Evolutionary conservation across 78 protist species (phyloP), one percentile per base, ranked within the genome.

Genomic region (Speleostelium caveatum): DNA sequence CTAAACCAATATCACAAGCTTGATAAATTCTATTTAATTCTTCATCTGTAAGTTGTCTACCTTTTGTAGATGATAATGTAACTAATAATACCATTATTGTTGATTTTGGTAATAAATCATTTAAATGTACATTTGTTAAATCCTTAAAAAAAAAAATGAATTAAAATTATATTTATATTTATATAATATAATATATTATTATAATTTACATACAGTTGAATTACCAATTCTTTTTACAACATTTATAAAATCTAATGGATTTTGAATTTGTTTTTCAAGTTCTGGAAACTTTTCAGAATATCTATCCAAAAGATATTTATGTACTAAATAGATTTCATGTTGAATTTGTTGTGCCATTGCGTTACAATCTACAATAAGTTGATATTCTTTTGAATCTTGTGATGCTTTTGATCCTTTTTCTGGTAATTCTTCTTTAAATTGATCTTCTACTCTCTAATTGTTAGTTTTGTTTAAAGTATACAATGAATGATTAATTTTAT

Each of bases 261-360:
- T 51, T n/a, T 56, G 77, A 33, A 96, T 90, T 24, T 95, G 53
- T 33, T 45, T 28, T 21, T 75, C 95, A 3, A 96, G 87, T 67
- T 95, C 97, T 4, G 97, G 97, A 69, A 96, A 96, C n/a, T 88
- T 86, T 24, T 36, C 28, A 16, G 86, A 30, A 77, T 96, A 96
- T 49, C 35, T 22, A 35, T 96, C 98, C 14, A 92, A 78, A 14
- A 77, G 75, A 21, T 58, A 93, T 55, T 85, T 79, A 72, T 93
- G 96, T 24, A 93, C 83, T 17, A 78, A 72, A 32, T 38, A 61
- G n/a, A 96, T 91, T 33, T 96, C 97, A 42, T 86, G 88, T 42
- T 77, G 93, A 36, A 96, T 93, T 30, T 90, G 94, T 32, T 72
- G 94, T 14, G 76, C 73, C 56, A 93, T 28, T 39, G 35, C 36